Base-by-base conservation (phyloP, 345 rosid genomes). In the Gossypium bickii region DNA sequence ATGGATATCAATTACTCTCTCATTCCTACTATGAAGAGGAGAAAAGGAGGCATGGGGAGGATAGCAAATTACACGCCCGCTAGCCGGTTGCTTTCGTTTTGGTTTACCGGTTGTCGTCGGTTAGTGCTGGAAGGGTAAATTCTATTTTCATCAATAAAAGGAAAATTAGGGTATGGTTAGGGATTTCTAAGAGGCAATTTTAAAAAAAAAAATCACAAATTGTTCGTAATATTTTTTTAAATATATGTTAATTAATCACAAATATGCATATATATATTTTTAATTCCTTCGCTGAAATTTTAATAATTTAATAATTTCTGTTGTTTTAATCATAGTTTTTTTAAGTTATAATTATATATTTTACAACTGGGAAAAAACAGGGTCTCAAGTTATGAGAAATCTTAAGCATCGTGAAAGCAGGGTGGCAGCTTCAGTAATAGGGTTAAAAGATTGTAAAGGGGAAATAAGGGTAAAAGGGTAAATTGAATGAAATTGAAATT, bases 61-160 rank as follows among this genome's bases (percentile, higher is more conserved):
- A 51, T 29, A 57, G 80, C 71, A 13, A 67, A 73, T 76, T 7
- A 38, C 78, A 80, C 82, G 78, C 86, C 78, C 73, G 70, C 69
- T 80, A 77, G 84, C 82, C 88, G 85, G 85, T 87, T 68, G 71
- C 60, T 64, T 74, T 17, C 62, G 67, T 76, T 29, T 74, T 63
- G 63, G 53, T 85, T 70, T 64, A 87, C 91, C 75, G 89, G 88
- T 64, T 79, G 68, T 82, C 76, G 81, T 72, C 86, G 83, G 93
- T 89, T 70, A 59, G n/a, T 59, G 22, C 49, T 70, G 7, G 49
- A 53, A 53, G 1, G 25, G 41, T 4, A 4, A 45, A 45, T 15
- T 59, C 6, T 24, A 59, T 27, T 59, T 57, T 57, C 15, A 10
- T 20, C 8, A 53, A 53, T 3, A 61, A 13, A 34, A 17, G 12